Evolutionary conservation across 73 alveolate species (phyloP).

Genomic region (Paraurostyla sp.): DNA sequence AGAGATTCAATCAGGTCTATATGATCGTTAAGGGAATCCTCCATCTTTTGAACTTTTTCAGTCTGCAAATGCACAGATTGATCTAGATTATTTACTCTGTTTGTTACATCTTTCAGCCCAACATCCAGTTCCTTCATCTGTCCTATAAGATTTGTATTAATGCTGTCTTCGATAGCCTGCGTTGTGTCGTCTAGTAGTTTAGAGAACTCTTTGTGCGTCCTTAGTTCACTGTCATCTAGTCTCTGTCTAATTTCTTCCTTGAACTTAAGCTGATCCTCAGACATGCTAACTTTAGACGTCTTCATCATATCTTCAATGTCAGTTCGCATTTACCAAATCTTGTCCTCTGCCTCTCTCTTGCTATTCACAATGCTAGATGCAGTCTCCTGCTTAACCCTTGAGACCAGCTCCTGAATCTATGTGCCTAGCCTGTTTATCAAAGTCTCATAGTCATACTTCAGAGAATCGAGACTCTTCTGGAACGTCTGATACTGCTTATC

Average conservation of each 20-base stretch:
- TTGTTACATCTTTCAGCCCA: slow-evolving; percentile 20
- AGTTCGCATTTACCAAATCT: slow-evolving; percentile 39
- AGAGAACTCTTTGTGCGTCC: slow-evolving; percentile 45
- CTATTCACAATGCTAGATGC: not conserved
- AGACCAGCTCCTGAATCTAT: not conserved
- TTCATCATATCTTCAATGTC: slow-evolving; percentile 31
- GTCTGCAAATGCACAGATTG: not conserved
- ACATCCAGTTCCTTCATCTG: slow-evolving; percentile 49
- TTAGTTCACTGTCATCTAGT: slow-evolving; percentile 35
- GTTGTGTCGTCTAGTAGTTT: slow-evolving; percentile 50
- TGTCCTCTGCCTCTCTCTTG: slow-evolving; percentile 49
- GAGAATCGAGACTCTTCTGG: slow-evolving; percentile 18
- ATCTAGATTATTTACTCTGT: slow-evolving; percentile 18
- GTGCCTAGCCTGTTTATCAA: slow-evolving; percentile 41
- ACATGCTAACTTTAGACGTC: not conserved
- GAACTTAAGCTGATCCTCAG: slow-evolving; percentile 9
- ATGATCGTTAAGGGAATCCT: slow-evolving; percentile 41
- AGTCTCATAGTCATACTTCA: slow-evolving; percentile 44
- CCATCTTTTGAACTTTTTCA: slow-evolving; percentile 35
- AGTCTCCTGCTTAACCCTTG: slow-evolving; percentile 38
- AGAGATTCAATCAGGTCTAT: slow-evolving; percentile 51
- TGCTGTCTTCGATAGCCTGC: slow-evolving; percentile 47
- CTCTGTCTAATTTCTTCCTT: slow-evolving; percentile 16
- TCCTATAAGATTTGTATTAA: slow-evolving; percentile 29
- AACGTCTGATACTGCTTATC: not conserved